These are phyloP conservation scores for Collybiopsis luxurians DNA, from an alignment of 768 basidiomycete genomes.

Conservation along the genomic window DNA sequence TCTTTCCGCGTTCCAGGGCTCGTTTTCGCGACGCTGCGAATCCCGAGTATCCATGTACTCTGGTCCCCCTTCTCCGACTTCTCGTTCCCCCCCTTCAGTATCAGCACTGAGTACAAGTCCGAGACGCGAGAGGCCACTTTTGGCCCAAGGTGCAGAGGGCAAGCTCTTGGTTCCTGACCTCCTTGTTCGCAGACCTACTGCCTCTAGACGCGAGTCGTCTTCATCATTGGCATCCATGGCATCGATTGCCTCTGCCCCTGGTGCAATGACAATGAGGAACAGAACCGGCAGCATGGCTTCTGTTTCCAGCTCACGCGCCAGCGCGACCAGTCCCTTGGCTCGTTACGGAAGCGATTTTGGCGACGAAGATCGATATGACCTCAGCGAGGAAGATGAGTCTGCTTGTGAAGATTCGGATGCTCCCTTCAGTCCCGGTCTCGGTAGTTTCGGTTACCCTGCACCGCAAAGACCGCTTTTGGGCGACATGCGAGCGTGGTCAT, in stretches of 20 bases:
- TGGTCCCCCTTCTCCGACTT: constrained; percentile 27
- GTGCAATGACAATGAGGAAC: constrained; percentile 11
- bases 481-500: constrained; percentile 29
- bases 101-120: constrained; percentile 28
- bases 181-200: constrained; percentile 17
- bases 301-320: constrained; percentile 12
- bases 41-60: constrained; percentile 41
- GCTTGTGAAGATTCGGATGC: constrained; percentile 9
- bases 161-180: constrained; percentile 57
- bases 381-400: constrained; percentile 17
- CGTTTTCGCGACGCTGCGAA: constrained; percentile 54
- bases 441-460: constrained; percentile 52
- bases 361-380: constrained; percentile 15
- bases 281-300: constrained; percentile 14
- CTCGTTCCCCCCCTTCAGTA: constrained; percentile 33
- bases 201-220: constrained; percentile 31
- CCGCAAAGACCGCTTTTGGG: constrained; percentile 18
- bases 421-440: constrained; percentile 21
- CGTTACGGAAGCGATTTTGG: constrained; percentile 35
- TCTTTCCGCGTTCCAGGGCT: constrained; percentile 52
- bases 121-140: constrained; percentile 49
- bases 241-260: constrained; percentile 10
- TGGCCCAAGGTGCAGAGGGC: constrained; percentile 62
- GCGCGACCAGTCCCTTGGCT: constrained; percentile 37
- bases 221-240: constrained; percentile 19